Percentiles rank a stretch among this genome's conserved stretches.
Conservation (phyloP, 345 rosid species). For the Dovyalis caffra region DNA sequence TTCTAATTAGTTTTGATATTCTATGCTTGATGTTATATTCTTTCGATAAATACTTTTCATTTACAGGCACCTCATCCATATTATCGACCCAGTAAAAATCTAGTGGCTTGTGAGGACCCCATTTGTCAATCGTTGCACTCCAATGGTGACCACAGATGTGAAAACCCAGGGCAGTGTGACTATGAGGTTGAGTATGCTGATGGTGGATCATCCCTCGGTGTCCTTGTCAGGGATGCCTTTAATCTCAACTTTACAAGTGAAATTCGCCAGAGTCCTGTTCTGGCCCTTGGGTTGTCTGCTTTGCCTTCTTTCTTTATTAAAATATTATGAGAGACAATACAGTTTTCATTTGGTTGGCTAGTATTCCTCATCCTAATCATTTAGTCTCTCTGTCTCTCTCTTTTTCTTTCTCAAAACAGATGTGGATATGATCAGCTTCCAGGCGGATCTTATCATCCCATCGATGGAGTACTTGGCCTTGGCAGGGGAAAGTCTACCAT, state of each 20-base stretch:
- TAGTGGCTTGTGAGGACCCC: constrained; percentile 68
- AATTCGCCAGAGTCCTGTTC: constrained; percentile 49
- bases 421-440: constrained; percentile 88
- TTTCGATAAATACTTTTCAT: neutral
- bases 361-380: neutral
- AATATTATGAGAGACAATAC: neutral
- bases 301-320: neutral
- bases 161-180: constrained; percentile 71
- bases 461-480: constrained; percentile 97
- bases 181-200: constrained; percentile 91
- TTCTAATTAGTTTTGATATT: neutral
- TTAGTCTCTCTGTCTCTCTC: neutral
- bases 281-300: constrained; percentile 67
- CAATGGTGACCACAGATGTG: constrained; percentile 48
- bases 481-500: constrained; percentile 85
- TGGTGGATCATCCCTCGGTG: constrained; percentile 91
- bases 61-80: constrained; percentile 88
- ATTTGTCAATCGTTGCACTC: constrained; percentile 69
- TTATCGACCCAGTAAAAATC: constrained; percentile 66
- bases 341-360: neutral
- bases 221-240: constrained; percentile 74
- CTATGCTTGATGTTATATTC: neutral
- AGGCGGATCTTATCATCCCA: constrained; percentile 60
- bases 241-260: constrained; percentile 62
- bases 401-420: constrained; percentile 31